Evolutionary conservation across 2,329 filamentous ascomycete species (phyloP).

Genomic region (Calonectria honghensis): DNA sequence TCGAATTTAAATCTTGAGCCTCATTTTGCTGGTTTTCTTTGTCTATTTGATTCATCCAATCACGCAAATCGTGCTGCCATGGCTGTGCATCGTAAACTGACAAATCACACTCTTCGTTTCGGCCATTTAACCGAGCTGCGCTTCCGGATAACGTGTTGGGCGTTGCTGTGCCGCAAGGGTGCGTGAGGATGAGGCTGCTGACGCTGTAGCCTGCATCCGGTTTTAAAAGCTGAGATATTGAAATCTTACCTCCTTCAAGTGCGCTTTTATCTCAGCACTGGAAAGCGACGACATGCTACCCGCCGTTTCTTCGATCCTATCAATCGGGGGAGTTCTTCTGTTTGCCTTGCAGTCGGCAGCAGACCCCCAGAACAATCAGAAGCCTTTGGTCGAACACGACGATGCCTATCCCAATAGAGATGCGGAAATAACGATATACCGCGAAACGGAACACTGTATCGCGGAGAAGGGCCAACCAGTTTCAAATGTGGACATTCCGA

Average conservation of each 20-base stretch:
- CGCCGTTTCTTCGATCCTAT: not conserved
- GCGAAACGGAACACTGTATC: constrained; percentile 22
- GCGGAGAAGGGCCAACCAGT: not conserved
- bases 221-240: not conserved
- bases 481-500: constrained; percentile 27
- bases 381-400: not conserved
- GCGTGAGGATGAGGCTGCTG: not conserved
- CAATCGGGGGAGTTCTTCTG: not conserved
- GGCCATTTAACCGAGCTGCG: constrained; percentile 5
- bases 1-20: no score
- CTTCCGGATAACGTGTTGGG: not conserved
- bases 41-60: not conserved
- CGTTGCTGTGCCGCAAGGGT: constrained; percentile 5
- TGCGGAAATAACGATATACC: constrained; percentile 28
- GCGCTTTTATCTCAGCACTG: not conserved
- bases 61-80: not conserved
- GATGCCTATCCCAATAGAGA: constrained; percentile 5
- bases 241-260: not conserved
- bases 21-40: no score
- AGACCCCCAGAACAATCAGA: not conserved
- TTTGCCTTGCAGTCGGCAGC: not conserved
- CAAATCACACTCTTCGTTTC: not conserved
- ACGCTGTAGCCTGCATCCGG: not conserved
- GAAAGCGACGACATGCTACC: not conserved
- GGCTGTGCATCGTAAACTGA: not conserved